These are phyloP conservation scores for Pterocarpus santalinus DNA, from an alignment of 306 rosid species.

Conservation along the genomic window DNA sequence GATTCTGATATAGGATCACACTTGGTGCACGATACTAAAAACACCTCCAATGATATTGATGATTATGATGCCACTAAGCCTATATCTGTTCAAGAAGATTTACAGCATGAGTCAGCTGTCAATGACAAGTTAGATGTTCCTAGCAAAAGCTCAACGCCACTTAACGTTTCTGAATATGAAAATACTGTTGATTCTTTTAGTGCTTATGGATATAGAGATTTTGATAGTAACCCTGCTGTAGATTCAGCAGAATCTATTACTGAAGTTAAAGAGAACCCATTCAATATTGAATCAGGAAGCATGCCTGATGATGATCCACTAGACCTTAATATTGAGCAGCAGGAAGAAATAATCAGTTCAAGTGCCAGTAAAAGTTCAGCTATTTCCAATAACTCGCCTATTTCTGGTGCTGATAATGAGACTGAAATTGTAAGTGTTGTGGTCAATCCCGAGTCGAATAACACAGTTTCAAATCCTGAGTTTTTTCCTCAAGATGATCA, in stretches of 20 bases:
- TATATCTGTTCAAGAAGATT: slow-evolving; percentile 60
- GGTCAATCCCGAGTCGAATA: slow-evolving; percentile 52
- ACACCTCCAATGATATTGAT: slow-evolving; percentile 55
- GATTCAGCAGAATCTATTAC: slow-evolving; percentile 59
- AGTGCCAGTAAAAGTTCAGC: slow-evolving; percentile 47
- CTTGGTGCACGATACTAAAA: slow-evolving; percentile 55
- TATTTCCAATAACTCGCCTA: slow-evolving; percentile 48
- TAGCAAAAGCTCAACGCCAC: slow-evolving; percentile 43
- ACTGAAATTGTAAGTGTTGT: slow-evolving; percentile 46
- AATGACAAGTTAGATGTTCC: slow-evolving; percentile 56
- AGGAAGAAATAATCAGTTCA: slow-evolving; percentile 57
- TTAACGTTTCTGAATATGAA: slow-evolving; percentile 59
- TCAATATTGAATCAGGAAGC: slow-evolving; percentile 55
- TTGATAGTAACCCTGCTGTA: slow-evolving; percentile 51
- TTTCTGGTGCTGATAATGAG: slow-evolving; percentile 49
- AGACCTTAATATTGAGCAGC: slow-evolving; percentile 54
- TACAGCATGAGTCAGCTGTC: slow-evolving; percentile 52
- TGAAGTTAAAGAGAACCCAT: slow-evolving; percentile 57
- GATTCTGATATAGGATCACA: slow-evolving; percentile 58
- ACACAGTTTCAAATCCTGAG: slow-evolving; percentile 55
- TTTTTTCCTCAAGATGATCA: slow-evolving; percentile 45
- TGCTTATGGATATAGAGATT: slow-evolving; percentile 62
- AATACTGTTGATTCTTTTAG: slow-evolving; percentile 55
- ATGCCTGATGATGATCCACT: slow-evolving; percentile 49
- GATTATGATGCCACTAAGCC: slow-evolving; percentile 50